Conservation (phyloP, 2,329 filamentous ascomycete species). For the Colletotrichum euphorbiae region DNA sequence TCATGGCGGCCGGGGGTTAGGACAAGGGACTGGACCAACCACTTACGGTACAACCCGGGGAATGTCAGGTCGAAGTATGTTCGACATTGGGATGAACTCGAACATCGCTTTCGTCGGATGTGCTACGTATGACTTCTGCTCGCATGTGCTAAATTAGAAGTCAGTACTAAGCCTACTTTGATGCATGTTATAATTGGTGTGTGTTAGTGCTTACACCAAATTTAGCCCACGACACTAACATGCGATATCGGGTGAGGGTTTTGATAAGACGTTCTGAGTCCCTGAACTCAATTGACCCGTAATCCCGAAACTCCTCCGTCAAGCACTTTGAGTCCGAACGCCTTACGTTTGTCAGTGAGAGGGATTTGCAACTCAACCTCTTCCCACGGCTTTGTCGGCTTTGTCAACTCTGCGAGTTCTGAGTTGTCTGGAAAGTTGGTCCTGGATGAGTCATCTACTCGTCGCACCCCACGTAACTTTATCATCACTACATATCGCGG, state of each 20-base stretch:
- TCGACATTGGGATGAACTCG: slow-evolving; percentile 3
- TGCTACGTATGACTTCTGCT: not conserved
- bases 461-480: slow-evolving; percentile 20
- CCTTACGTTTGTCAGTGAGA: not conserved
- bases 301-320: slow-evolving; percentile 25
- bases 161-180: too few species aligned
- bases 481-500: not conserved
- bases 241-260: slow-evolving; percentile 20
- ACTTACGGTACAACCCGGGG: not conserved
- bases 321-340: slow-evolving; percentile 8
- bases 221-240: not conserved
- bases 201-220: not conserved
- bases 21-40: not conserved
- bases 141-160: not conserved
- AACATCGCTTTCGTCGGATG: not conserved
- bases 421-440: not conserved
- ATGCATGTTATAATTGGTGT: not conserved
- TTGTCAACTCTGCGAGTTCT: not conserved
- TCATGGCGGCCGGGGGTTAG: slow-evolving; percentile 2
- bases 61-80: not conserved
- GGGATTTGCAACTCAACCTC: not conserved
- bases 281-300: slow-evolving; percentile 12
- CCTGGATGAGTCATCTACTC: slow-evolving; percentile 30
- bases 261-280: not conserved
- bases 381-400: not conserved